These are phyloP conservation scores for Monilinia vaccinii-corymbosi DNA, from an alignment of 2,329 filamentous ascomycete genomes.

Conservation along the genomic window DNA sequence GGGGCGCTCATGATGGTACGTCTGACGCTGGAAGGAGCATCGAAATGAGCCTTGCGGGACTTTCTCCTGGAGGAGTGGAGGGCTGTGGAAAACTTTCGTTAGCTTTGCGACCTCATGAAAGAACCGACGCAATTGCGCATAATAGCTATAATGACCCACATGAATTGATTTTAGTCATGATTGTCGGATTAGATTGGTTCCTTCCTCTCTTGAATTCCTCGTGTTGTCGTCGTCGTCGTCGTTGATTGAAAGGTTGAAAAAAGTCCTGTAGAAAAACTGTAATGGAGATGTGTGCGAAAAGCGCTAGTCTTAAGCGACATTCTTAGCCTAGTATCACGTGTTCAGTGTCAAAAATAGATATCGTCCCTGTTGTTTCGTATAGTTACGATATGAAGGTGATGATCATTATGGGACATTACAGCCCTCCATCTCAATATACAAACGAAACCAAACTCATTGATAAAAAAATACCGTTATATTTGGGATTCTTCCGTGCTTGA, in stretches of 20 bases:
- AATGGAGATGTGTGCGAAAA: constrained; percentile 5
- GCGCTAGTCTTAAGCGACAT: constrained; percentile 3
- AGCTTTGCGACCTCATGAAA: not conserved
- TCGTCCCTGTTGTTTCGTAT: not conserved
- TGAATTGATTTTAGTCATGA: constrained; percentile 65
- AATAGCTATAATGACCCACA: constrained; percentile 30
- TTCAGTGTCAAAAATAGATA: fast-evolving
- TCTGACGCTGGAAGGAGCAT: constrained; percentile 86
- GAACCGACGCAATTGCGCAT: not conserved
- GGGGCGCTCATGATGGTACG: constrained; percentile 96
- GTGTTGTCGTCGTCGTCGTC: constrained; percentile 12
- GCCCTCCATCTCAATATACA: too few relatives aligned
- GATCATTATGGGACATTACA: too few relatives aligned
- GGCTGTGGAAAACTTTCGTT: constrained; percentile 33
- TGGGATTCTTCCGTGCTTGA: too few relatives aligned
- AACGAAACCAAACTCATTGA: not conserved
- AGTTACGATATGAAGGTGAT: not conserved
- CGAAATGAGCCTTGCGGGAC: constrained; percentile 98
- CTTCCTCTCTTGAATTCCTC: too few relatives aligned
- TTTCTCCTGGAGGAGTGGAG: constrained; percentile 86
- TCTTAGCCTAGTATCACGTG: not conserved
- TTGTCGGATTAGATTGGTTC: constrained; percentile 36
- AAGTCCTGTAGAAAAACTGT: not conserved
- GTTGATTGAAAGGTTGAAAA: constrained; percentile 9
- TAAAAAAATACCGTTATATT: not conserved